A percentile compares a stretch with the other conserved stretches of the same genome.
These are phyloP conservation scores for Penicillium coprophilum DNA, from an alignment of 495 filamentous ascomycete genomes.

Conservation along the genomic window DNA sequence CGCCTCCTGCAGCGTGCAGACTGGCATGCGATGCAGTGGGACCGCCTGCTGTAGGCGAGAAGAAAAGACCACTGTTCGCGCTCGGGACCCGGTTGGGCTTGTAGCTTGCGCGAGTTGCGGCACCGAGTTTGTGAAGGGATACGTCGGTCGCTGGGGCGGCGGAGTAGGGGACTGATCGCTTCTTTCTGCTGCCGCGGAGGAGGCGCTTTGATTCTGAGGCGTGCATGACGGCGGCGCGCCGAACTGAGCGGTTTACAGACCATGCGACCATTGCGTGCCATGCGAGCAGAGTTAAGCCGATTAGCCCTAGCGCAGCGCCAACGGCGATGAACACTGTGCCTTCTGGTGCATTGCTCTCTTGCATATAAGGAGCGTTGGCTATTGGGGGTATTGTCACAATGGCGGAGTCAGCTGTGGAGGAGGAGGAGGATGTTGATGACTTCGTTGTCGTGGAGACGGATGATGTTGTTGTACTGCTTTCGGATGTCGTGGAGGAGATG, in stretches of 20 bases:
- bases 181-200: constrained; percentile 54
- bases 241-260: constrained; percentile 86
- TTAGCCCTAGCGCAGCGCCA: constrained; percentile 79
- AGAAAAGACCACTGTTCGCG: constrained; percentile 71
- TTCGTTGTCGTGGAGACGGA: constrained; percentile 30
- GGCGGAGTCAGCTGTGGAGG: constrained; percentile 29
- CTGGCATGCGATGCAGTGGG: constrained; percentile 28
- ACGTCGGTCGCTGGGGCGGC: constrained; percentile 50
- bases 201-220: constrained; percentile 67
- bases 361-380: constrained; percentile 88
- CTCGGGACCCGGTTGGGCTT: constrained; percentile 48
- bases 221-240: constrained; percentile 70
- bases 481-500: constrained; percentile 24
- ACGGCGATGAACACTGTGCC: constrained; percentile 96
- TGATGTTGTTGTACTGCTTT: constrained; percentile 21
- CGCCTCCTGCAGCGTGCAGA: constrained; percentile 11
- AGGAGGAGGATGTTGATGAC: constrained; percentile 29
- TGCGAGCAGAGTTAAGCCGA: constrained; percentile 73
- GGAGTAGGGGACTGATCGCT: constrained; percentile 37
- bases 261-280: constrained; percentile 91
- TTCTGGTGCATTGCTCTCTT: constrained; percentile 84
- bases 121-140: constrained; percentile 54
- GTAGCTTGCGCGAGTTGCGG: constrained; percentile 38
- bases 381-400: constrained; percentile 74
- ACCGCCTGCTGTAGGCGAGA: constrained; percentile 82